Percentiles rank a stretch among this genome's conserved stretches.
phyloP scores from a whole-genome alignment of 441 rosid species.

The Adansonia gregorii region DNA sequence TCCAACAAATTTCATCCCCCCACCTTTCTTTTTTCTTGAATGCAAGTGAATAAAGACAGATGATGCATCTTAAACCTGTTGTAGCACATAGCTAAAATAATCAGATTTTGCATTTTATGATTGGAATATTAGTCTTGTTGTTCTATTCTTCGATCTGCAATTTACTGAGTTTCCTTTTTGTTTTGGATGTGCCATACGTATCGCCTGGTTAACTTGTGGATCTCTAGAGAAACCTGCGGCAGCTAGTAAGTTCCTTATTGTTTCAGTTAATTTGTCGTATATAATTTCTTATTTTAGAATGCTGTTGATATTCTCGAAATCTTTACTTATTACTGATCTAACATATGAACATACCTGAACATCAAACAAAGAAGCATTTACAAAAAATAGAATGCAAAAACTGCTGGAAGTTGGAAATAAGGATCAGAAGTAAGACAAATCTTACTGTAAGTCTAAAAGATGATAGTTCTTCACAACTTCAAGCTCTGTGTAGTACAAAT shows the following conservation, averaged over 20 bases:
- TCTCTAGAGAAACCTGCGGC: constrained; percentile 96
- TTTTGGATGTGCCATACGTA: constrained; percentile 34
- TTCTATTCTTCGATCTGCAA: constrained; percentile 12
- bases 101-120: neutral
- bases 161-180: constrained; percentile 26
- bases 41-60: neutral
- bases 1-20: neutral
- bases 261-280: constrained; percentile 4
- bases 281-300: neutral
- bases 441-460: neutral
- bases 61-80: constrained; percentile 16
- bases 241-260: constrained; percentile 64
- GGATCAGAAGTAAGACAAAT: neutral
- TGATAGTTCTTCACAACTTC: neutral
- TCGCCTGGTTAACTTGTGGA: constrained; percentile 49
- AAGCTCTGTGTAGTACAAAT: neutral
- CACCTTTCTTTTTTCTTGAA: neutral
- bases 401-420: constrained; percentile 12
- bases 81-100: neutral
- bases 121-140: constrained; percentile 4
- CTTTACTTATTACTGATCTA: constrained; percentile 6
- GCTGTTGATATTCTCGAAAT: neutral
- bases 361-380: neutral
- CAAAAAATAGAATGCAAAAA: neutral
- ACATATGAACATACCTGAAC: neutral